Evolutionary conservation across 805 yeast genomes (phyloP), one percentile per base, ranked within the genome.

Genomic region (Candida cerambycidarum): DNA sequence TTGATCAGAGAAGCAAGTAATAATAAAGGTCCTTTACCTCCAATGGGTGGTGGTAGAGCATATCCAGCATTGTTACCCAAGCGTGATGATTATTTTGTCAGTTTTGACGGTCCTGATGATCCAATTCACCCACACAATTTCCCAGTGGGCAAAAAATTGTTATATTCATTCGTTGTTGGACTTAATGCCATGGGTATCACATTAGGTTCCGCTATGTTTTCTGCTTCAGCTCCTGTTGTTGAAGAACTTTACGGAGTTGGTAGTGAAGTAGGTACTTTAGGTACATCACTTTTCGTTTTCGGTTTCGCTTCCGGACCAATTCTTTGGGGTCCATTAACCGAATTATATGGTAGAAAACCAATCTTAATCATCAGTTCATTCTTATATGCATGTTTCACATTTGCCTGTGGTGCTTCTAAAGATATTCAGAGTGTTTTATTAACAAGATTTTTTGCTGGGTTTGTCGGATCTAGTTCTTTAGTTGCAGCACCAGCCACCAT

Each of bases 261-360:
- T 32, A 48, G 56, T 5, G 85, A 80, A 9, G 90, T 82, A n/a
- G 83, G 85, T 11, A 76, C 86, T 16, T 71, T 92, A 36, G 85
- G 88, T 43, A 75, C 89, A 8, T 81, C 97, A 1, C 45, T 89
- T 18, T 90, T 79, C 55, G 97, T 90, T n/a, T 62, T 89, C 32
- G 98, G 97, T 9, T 92, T 89, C 64, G 97, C 97, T 1, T 76
- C 88, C 0, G 97, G 97, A 14, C 98, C 98, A 3, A 71, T 90
- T 39, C 56, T 88, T 28, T 90, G 93, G 89, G 97, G 63, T 35
- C 62, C 63, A 6, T 45, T 58, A 19, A 48, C 57, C 15, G 62
- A 60, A 43, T 61, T 66, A 13, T 54, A 44, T 52, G 62, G 72
- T 35, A 60, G 80, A 32, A 73, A 65, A 48, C 46, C 58, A 4